phyloP scores from a whole-genome alignment of 768 basidiomycete genomes.

The Lentinula lateritia region DNA sequence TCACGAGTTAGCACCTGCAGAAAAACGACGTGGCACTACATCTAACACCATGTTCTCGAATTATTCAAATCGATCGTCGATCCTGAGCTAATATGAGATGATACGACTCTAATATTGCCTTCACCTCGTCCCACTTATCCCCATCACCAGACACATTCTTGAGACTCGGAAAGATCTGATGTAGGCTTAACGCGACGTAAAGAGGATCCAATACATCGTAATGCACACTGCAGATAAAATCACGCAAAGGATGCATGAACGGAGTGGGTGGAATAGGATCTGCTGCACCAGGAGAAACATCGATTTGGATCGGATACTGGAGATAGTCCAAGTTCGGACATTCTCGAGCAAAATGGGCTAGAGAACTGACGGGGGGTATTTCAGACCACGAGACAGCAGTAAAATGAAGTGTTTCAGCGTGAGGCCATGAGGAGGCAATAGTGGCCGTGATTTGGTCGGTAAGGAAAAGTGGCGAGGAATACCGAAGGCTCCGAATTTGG shows the following conservation, averaged over 20 bases:
- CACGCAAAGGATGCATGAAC: background rate
- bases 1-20: too few relatives aligned
- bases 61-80: background rate
- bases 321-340: background rate
- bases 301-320: background rate
- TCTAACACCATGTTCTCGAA: too few relatives aligned
- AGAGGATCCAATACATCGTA: background rate
- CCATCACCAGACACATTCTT: background rate
- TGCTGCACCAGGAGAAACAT: background rate
- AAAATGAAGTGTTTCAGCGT: background rate
- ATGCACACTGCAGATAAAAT: background rate
- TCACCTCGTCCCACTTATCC: background rate
- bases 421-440: background rate
- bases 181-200: background rate
- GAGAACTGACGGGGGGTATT: background rate
- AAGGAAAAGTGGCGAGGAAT: background rate
- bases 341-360: background rate
- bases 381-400: background rate
- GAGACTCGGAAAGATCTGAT: background rate
- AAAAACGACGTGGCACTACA: too few relatives aligned
- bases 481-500: background rate
- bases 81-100: background rate
- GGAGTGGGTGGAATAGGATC: background rate
- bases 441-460: background rate
- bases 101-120: background rate